A percentile compares a stretch with the other conserved stretches of the same genome.
Conservation (phyloP, 805 yeast genomes). For the Candida tibetensis region DNA sequence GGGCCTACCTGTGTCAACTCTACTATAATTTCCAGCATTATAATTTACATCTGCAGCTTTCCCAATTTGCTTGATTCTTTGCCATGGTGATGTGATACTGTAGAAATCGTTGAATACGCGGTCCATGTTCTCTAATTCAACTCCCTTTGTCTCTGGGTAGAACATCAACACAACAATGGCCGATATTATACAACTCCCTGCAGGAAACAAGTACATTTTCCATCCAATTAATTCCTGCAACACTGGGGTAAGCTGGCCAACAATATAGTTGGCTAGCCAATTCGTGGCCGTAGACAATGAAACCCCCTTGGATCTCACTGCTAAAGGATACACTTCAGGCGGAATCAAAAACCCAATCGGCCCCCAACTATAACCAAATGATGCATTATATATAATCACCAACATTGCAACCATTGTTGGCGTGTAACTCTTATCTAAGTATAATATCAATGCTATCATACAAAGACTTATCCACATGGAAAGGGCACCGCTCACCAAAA, state of each 20-base stretch:
- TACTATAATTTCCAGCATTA: background rate
- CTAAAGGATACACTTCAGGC: conserved; percentile 43
- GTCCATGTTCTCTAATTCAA: conserved; percentile 44
- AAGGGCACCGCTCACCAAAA: conserved; percentile 39
- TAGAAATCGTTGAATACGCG: conserved; percentile 34
- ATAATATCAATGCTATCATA: conserved; percentile 34
- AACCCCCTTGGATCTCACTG: conserved; percentile 43
- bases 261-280: conserved; percentile 45
- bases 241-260: conserved; percentile 45
- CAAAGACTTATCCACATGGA: conserved; percentile 38
- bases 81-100: conserved; percentile 16
- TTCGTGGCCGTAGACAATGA: conserved; percentile 44
- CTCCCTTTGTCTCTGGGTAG: conserved; percentile 46
- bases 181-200: conserved; percentile 34
- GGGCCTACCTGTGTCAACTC: background rate
- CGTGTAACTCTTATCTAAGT: conserved; percentile 29
- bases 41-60: background rate
- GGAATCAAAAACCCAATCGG: conserved; percentile 45
- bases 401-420: conserved; percentile 39
- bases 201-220: conserved; percentile 42
- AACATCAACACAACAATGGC: conserved; percentile 31
- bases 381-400: conserved; percentile 42
- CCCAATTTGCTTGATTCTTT: conserved; percentile 6
- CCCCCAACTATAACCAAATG: conserved; percentile 47
- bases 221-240: conserved; percentile 39